Conservation (phyloP, 2,329 filamentous ascomycete species). For the Aspergillus ibericus region DNA sequence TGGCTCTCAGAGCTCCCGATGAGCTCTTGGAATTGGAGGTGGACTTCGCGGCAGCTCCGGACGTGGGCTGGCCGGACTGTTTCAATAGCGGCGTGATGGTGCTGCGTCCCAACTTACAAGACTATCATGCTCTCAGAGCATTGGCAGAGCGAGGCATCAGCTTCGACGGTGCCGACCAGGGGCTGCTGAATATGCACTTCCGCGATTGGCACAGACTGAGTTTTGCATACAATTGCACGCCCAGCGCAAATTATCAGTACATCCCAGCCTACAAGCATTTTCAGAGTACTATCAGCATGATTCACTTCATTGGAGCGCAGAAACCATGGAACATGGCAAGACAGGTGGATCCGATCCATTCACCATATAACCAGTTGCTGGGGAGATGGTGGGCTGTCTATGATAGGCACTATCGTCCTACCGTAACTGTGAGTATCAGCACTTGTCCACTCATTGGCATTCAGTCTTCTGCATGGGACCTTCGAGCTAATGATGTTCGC, state of each 20-base stretch:
- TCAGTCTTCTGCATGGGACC: neutral
- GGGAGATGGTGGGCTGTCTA: slow-evolving; percentile 93
- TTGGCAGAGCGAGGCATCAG: slow-evolving; percentile 85
- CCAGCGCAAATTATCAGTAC: slow-evolving; percentile 96
- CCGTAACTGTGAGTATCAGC: slow-evolving; percentile 20
- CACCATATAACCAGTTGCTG: slow-evolving; percentile 74
- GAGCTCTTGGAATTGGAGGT: slow-evolving; percentile 75
- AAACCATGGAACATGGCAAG: slow-evolving; percentile 81
- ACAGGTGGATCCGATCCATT: slow-evolving; percentile 35
- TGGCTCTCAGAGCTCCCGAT: slow-evolving; percentile 86
- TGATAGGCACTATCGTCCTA: slow-evolving; percentile 72
- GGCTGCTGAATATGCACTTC: slow-evolving; percentile 93
- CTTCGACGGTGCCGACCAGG: slow-evolving; percentile 96
- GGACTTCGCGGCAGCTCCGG: slow-evolving; percentile 73
- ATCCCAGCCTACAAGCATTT: slow-evolving; percentile 92
- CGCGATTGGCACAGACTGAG: slow-evolving; percentile 81
- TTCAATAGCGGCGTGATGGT: slow-evolving; percentile 99
- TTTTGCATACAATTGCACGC: slow-evolving; percentile 97
- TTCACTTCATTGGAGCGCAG: slow-evolving; percentile 88
- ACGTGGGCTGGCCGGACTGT: slow-evolving; percentile 96
- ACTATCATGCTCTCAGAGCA: slow-evolving; percentile 80
- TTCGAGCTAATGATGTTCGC: neutral
- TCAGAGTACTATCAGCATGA: slow-evolving; percentile 81
- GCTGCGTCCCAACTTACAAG: slow-evolving; percentile 78
- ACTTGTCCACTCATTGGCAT: neutral